Evolutionary conservation across 2,329 filamentous ascomycete genomes (phyloP).

Genomic region (Dactylellina cionopaga): DNA sequence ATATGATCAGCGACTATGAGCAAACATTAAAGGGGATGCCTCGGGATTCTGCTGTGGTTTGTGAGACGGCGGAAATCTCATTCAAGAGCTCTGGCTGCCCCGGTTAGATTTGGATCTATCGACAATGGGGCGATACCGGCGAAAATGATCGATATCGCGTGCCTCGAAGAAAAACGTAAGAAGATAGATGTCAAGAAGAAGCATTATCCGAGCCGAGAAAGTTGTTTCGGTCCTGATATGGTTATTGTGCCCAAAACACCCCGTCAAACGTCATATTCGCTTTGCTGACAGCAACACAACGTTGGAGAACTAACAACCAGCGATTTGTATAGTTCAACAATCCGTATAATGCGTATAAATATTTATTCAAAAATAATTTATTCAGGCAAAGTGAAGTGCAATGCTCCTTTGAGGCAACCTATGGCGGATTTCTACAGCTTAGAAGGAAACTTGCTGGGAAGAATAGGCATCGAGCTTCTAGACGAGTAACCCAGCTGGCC

Average conservation of each 20-base stretch:
- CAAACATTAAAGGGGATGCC: slow-evolving; percentile 22
- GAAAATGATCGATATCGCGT: slow-evolving; percentile 19
- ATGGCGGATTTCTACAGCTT: too few species aligned
- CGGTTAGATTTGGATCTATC: background rate
- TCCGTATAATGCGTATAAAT: too few species aligned
- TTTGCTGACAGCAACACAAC: slow-evolving; percentile 6
- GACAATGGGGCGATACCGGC: background rate
- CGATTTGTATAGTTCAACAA: too few species aligned
- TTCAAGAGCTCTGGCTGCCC: slow-evolving; percentile 39
- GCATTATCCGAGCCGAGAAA: slow-evolving; percentile 14
- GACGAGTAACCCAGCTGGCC: too few species aligned
- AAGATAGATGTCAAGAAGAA: slow-evolving; percentile 32
- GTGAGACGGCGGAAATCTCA: slow-evolving; percentile 26
- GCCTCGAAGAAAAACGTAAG: slow-evolving; percentile 3
- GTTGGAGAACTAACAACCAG: too few species aligned
- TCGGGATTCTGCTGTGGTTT: slow-evolving; percentile 1
- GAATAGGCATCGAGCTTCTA: too few species aligned
- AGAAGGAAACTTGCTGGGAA: too few species aligned
- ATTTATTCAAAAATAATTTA: too few species aligned
- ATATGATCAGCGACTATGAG: slow-evolving; percentile 38
- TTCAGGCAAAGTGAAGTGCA: too few species aligned
- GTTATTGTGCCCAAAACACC: slow-evolving; percentile 19
- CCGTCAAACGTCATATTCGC: slow-evolving; percentile 48
- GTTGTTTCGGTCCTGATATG: slow-evolving; percentile 19
- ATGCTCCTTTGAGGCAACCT: too few species aligned